Conservation (phyloP, 495 filamentous ascomycete species). For the Aspergillus bertholletiae region DNA sequence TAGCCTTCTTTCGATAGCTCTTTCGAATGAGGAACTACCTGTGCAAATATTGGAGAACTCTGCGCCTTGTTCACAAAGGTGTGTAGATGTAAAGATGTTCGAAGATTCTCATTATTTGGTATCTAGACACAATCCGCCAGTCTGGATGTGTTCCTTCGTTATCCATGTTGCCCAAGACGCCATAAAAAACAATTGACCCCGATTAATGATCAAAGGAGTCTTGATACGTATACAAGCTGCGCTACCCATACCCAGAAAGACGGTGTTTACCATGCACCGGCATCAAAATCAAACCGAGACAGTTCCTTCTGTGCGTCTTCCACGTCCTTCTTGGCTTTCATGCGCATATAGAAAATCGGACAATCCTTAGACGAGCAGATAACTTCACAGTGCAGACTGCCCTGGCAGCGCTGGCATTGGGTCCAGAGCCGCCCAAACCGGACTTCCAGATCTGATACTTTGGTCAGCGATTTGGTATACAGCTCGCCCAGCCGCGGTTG, state of each 20-base stretch:
- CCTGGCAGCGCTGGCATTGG: constrained; percentile 97
- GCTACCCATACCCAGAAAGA: constrained; percentile 6
- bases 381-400: constrained; percentile 95
- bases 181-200: neutral
- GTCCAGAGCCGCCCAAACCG: constrained; percentile 94
- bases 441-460: constrained; percentile 87
- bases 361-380: constrained; percentile 96
- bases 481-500: constrained; percentile 83
- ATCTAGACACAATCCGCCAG: neutral
- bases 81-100: neutral
- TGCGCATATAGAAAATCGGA: constrained; percentile 99
- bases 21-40: no score
- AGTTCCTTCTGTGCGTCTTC: constrained; percentile 93
- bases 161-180: constrained; percentile 9
- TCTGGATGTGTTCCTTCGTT: neutral
- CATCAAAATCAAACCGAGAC: constrained; percentile 83
- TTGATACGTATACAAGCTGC: constrained; percentile 1
- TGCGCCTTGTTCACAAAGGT: no score
- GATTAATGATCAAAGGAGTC: neutral
- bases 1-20: no score
- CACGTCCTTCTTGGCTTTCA: constrained; percentile 99
- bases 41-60: no score
- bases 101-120: neutral
- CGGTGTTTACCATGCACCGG: constrained; percentile 49
- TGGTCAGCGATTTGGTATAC: constrained; percentile 85